phyloP scores from a whole-genome alignment of 768 basidiomycete genomes.

The Rubroboletus pulcherrimus region DNA sequence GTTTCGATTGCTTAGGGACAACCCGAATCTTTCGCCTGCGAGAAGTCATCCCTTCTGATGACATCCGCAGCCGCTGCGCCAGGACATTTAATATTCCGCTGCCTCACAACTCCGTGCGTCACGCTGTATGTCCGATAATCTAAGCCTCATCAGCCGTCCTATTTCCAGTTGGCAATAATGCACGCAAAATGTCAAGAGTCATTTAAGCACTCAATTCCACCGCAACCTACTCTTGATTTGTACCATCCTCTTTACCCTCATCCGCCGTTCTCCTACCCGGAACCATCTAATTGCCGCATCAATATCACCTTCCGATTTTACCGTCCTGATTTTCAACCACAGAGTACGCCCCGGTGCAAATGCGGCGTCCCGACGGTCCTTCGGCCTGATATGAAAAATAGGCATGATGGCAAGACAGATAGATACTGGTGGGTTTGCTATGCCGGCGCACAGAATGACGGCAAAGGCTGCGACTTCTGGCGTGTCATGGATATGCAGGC shows the following conservation, averaged over 20 bases:
- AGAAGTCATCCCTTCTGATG: slow-evolving; percentile 68
- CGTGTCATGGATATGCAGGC: slow-evolving; percentile 63
- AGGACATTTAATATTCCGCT: slow-evolving; percentile 77
- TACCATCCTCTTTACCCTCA: slow-evolving; percentile 58
- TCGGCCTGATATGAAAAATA: slow-evolving; percentile 76
- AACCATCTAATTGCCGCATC: slow-evolving; percentile 66
- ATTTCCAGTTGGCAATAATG: slow-evolving; percentile 72
- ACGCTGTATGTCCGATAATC: slow-evolving; percentile 1
- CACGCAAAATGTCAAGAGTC: slow-evolving; percentile 80
- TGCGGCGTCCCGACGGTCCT: slow-evolving; percentile 70
- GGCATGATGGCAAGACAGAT: slow-evolving; percentile 49
- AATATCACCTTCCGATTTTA: slow-evolving; percentile 88
- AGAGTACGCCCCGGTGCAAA: slow-evolving; percentile 65
- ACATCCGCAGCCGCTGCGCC: slow-evolving; percentile 52
- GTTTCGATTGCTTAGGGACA: slow-evolving; percentile 44
- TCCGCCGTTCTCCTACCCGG: slow-evolving; percentile 22
- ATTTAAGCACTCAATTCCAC: slow-evolving; percentile 78
- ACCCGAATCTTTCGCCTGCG: slow-evolving; percentile 68
- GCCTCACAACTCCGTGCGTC: slow-evolving; percentile 70
- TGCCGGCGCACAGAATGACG: slow-evolving; percentile 78
- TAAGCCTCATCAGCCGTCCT: not conserved
- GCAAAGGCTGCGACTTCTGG: slow-evolving; percentile 78
- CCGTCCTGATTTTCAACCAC: slow-evolving; percentile 72
- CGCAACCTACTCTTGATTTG: slow-evolving; percentile 66
- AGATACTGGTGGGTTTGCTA: slow-evolving; percentile 77